Percentiles rank a stretch among this genome's conserved stretches.
phyloP scores from a whole-genome alignment of 805 yeast genomes.

The Wickerhamomyces bovis region DNA sequence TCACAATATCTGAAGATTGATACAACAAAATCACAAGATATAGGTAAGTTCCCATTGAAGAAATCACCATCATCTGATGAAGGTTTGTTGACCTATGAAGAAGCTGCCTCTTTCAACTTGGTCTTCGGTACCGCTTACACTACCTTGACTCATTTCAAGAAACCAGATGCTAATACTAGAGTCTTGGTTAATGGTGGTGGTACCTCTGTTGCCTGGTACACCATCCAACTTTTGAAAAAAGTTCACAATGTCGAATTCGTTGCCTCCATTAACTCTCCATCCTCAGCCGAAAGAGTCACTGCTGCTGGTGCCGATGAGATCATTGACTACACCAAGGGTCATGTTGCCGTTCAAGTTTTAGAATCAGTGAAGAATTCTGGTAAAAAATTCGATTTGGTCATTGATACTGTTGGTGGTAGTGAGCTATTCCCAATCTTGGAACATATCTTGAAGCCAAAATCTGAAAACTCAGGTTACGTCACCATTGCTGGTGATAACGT shows the following conservation, averaged over 20 bases:
- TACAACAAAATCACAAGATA: constrained; percentile 25
- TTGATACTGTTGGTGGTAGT: constrained; percentile 60
- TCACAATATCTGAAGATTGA: constrained; percentile 41
- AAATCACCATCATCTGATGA: background rate
- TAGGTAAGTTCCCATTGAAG: constrained; percentile 33
- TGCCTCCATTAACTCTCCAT: constrained; percentile 49
- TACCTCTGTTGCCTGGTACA: constrained; percentile 57
- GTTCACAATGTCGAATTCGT: constrained; percentile 41
- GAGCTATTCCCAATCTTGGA: constrained; percentile 40
- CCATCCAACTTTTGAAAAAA: constrained; percentile 51
- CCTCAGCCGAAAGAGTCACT: constrained; percentile 38
- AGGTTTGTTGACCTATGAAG: constrained; percentile 32
- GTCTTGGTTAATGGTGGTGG: constrained; percentile 70
- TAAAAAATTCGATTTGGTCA: constrained; percentile 51
- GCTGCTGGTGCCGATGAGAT: constrained; percentile 51
- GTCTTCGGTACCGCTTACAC: constrained; percentile 59
- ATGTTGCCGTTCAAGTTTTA: constrained; percentile 27
- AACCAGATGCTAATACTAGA: constrained; percentile 36
- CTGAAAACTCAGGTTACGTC: constrained; percentile 42
- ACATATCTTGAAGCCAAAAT: constrained; percentile 38
- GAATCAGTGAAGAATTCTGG: constrained; percentile 24
- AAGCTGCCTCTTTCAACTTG: constrained; percentile 61
- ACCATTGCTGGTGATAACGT: constrained; percentile 54
- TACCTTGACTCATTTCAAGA: constrained; percentile 27
- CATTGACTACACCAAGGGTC: constrained; percentile 50